A percentile compares a stretch with the other conserved stretches of the same genome.
Conservation (phyloP, 805 yeast genomes). For the Lachancea fermentati region DNA sequence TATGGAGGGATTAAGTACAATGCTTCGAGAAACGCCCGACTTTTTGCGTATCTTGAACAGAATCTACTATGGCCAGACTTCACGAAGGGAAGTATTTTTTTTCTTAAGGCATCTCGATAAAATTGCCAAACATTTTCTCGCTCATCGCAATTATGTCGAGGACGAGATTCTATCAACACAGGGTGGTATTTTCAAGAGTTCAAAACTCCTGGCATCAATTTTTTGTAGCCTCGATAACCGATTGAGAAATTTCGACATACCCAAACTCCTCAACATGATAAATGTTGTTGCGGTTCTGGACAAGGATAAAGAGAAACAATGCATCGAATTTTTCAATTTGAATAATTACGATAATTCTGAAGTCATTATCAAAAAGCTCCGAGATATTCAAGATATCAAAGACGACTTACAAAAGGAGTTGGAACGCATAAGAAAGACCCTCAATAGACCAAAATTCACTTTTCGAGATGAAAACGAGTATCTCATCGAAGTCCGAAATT, state of each 20-base stretch:
- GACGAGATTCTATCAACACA: constrained; percentile 19
- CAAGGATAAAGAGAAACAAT: constrained; percentile 41
- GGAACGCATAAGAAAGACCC: constrained; percentile 35
- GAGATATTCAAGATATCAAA: constrained; percentile 41
- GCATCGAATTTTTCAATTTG: constrained; percentile 38
- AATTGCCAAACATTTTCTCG: constrained; percentile 31
- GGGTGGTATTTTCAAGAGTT: constrained; percentile 18
- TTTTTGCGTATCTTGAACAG: constrained; percentile 52
- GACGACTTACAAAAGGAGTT: constrained; percentile 48
- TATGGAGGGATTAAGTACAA: constrained; percentile 33
- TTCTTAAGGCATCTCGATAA: constrained; percentile 44
- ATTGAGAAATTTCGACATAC: constrained; percentile 30
- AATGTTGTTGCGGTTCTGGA: constrained; percentile 49
- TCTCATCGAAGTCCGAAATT: constrained; percentile 67
- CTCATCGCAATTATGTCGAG: constrained; percentile 27
- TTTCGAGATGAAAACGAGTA: constrained; percentile 64
- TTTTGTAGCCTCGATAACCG: constrained; percentile 36
- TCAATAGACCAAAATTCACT: constrained; percentile 53
- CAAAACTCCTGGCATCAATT: constrained; percentile 34
- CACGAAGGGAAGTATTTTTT: constrained; percentile 53
- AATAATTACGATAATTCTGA: constrained; percentile 36
- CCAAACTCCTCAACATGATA: constrained; percentile 43
- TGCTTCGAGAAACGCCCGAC: constrained; percentile 43
- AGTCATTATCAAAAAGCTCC: constrained; percentile 34
- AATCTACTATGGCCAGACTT: constrained; percentile 53